These are phyloP conservation scores for Solanum appendiculatum DNA, from an alignment of 257 asterid genomes.

Conservation along the genomic window DNA sequence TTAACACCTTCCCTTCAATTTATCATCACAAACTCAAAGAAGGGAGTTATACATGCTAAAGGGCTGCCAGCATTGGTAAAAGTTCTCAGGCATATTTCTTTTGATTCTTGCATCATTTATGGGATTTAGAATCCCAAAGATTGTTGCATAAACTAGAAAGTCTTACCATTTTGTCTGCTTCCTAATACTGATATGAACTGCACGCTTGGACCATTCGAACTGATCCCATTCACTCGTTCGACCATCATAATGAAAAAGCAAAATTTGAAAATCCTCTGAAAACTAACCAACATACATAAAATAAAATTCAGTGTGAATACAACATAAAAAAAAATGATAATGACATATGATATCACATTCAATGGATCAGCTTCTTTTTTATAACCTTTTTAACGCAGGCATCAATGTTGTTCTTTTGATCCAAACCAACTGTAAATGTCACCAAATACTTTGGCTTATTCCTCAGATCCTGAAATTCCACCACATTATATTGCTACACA, in stretches of 20 bases:
- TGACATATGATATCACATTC: not conserved
- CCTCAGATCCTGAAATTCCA: constrained; percentile 72
- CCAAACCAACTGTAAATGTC: constrained; percentile 88
- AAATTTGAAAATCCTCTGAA: constrained; percentile 87
- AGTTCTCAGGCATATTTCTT: not conserved
- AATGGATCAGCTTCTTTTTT: not conserved
- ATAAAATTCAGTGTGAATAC: not conserved
- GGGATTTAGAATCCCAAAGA: not conserved
- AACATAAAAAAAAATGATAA: not conserved
- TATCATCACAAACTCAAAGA: not conserved
- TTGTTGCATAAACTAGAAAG: not conserved
- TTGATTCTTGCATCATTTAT: not conserved
- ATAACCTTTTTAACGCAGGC: constrained; percentile 84
- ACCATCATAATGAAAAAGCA: constrained; percentile 98
- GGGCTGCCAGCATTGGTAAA: not conserved
- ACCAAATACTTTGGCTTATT: constrained; percentile 88
- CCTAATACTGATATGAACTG: constrained; percentile 79
- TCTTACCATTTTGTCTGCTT: constrained; percentile 93
- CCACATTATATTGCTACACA: not conserved
- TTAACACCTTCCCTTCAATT: not conserved
- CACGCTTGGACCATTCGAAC: constrained; percentile 91
- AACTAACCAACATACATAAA: constrained; percentile 39
- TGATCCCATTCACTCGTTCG: constrained; percentile 92
- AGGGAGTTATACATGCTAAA: not conserved
- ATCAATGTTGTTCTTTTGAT: constrained; percentile 63